These are phyloP conservation scores for Hypseocharis bilobata DNA, from an alignment of 441 rosid species.

Conservation along the genomic window DNA sequence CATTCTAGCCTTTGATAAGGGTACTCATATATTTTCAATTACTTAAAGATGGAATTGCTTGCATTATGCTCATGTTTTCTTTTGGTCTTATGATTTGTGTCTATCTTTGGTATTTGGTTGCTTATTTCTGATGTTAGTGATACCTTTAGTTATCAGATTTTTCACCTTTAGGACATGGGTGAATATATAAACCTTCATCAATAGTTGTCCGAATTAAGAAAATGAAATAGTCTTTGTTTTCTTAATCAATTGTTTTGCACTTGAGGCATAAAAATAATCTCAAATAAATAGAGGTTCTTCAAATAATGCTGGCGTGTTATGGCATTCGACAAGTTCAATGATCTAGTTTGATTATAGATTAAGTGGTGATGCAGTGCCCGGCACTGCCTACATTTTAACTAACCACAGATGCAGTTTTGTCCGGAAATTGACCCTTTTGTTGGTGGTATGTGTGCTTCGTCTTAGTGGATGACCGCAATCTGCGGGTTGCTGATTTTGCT, in stretches of 20 bases:
- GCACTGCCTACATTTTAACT: slow-evolving; percentile 82
- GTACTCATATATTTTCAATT: slow-evolving; percentile 16
- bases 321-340: slow-evolving; percentile 32
- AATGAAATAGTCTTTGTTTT: slow-evolving; percentile 10
- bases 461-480: slow-evolving; percentile 99
- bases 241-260: slow-evolving; percentile 18
- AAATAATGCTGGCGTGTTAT: slow-evolving; percentile 24
- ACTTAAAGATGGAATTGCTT: slow-evolving; percentile 26
- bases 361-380: slow-evolving; percentile 70
- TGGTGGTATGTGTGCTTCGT: slow-evolving; percentile 91
- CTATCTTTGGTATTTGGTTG: slow-evolving; percentile 22
- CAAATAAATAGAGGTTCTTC: slow-evolving; percentile 22
- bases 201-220: slow-evolving; percentile 24
- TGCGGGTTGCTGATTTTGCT: slow-evolving; percentile 99
- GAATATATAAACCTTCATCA: slow-evolving; percentile 20
- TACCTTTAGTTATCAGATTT: neutral
- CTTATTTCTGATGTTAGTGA: slow-evolving; percentile 14
- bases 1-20: slow-evolving; percentile 21
- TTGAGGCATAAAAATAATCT: slow-evolving; percentile 26
- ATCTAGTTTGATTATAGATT: slow-evolving; percentile 50
- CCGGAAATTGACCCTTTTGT: slow-evolving; percentile 91
- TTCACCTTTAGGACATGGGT: slow-evolving; percentile 19
- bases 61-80: slow-evolving; percentile 19
- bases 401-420: slow-evolving; percentile 92
- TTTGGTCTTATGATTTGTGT: slow-evolving; percentile 24